These are phyloP conservation scores for Eucalyptus sp. DNA, from an alignment of 345 rosid genomes.

Conservation along the genomic window DNA sequence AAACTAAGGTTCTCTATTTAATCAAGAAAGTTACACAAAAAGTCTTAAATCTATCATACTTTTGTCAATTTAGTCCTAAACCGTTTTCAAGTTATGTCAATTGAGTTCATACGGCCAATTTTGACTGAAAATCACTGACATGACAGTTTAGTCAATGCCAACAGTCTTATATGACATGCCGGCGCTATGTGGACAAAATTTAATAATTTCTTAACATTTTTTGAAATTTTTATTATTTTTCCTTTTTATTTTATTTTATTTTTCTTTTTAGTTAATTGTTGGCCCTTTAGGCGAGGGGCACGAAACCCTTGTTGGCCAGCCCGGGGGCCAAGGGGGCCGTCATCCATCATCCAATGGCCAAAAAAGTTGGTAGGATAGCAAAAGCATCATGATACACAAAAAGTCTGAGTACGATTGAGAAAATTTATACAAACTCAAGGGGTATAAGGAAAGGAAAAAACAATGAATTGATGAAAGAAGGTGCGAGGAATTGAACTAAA, in stretches of 20 bases:
- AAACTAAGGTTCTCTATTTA: background rate
- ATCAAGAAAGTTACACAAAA: background rate
- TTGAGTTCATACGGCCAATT: accelerated
- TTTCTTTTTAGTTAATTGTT: too few relatives aligned
- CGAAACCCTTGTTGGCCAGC: background rate
- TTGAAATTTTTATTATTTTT: too few relatives aligned
- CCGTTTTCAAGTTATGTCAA: too few relatives aligned
- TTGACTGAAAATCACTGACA: accelerated
- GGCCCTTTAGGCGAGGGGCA: background rate
- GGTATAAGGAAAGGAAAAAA: background rate
- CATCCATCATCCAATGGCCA: too few relatives aligned
- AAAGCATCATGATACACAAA: background rate
- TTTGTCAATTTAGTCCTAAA: too few relatives aligned
- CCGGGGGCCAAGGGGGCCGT: too few relatives aligned
- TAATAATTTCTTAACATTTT: too few relatives aligned
- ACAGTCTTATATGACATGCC: accelerated
- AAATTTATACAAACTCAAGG: background rate
- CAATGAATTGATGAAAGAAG: background rate
- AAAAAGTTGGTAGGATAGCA: background rate
- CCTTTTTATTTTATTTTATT: accelerated
- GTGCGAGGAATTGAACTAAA: background rate
- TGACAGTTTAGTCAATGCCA: accelerated
- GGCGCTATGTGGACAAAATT: background rate
- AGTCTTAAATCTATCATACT: too few relatives aligned
- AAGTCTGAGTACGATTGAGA: background rate